Percentiles rank a stretch among this genome's conserved stretches.
Conservation (phyloP, 2,329 filamentous ascomycete species). For the Cercospora berteroae region DNA sequence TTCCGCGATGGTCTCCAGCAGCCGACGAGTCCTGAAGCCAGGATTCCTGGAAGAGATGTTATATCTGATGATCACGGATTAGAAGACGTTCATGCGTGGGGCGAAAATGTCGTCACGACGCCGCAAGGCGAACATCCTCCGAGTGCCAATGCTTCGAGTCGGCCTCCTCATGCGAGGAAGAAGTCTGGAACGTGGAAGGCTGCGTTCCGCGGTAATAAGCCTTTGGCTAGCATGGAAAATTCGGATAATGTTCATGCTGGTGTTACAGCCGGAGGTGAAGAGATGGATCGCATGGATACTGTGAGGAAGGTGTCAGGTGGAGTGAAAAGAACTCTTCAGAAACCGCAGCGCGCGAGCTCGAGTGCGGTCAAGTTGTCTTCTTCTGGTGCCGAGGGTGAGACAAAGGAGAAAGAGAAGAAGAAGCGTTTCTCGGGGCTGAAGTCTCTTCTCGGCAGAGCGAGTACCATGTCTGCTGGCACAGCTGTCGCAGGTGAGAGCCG, state of each 20-base stretch:
- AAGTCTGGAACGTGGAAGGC: background rate
- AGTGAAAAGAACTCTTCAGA: conserved; percentile 30
- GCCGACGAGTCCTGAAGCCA: background rate
- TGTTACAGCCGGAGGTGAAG: background rate
- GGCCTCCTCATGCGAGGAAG: conserved; percentile 25
- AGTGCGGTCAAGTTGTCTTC: conserved; percentile 19
- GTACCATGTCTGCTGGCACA: conserved; percentile 32
- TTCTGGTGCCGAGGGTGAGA: conserved; percentile 4
- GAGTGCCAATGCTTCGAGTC: conserved; percentile 17
- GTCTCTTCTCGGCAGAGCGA: conserved; percentile 44
- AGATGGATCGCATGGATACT: background rate
- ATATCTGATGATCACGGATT: conserved; percentile 25
- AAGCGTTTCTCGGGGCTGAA: conserved; percentile 48
- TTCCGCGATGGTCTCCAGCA: conserved; percentile 18
- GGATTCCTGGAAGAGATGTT: background rate
- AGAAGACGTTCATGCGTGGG: conserved; percentile 7
- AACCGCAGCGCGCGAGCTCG: conserved; percentile 33
- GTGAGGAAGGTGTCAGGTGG: conserved; percentile 2
- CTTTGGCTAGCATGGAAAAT: conserved; percentile 11
- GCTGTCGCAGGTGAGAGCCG: background rate
- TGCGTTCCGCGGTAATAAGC: background rate
- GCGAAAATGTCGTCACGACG: conserved; percentile 1
- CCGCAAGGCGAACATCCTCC: background rate
- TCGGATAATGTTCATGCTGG: background rate
- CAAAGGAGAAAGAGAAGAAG: conserved; percentile 34